Base-by-base conservation (phyloP, 192 early-diverging fungal species). In the Gryganskiella cystojenkinii region DNA sequence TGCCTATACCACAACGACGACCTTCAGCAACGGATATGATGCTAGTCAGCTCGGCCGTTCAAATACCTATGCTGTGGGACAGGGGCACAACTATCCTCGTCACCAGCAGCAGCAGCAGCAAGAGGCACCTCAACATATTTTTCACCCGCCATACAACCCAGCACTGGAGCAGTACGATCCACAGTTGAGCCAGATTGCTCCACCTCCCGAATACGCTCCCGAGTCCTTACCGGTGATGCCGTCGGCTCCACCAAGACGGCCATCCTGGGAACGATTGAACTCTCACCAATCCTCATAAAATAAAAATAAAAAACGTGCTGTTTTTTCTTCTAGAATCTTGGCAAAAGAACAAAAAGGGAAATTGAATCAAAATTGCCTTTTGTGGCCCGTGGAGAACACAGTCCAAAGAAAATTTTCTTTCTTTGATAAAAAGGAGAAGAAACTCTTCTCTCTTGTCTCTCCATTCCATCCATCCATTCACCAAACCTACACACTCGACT, bases 11-110 rank as follows among this genome's bases (percentile, higher is more conserved):
- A 22, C 9, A 3, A 24, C 42, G n/a, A 13, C 37, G n/a, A n/a
- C 34, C 61, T 20, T 35, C 31, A 8, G 25, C 35, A 15, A 46
- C 20, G 20, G 25, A 43, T 5, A 54, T 25, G 34, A 54, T 24
- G 17, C 14, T 10, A 31, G 56, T 2, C 31, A 15, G 3, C 20
- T 69, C 56, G 55, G 43, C 15, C 46, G 57, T n/a, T 54, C 58
- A 3, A 69, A 69, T 27, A 69, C 67, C 7, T 58, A 58, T 47
- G 43, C 56, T 8, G 24, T 44, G 13, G 37, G 13, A 56, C 54
- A 56, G 54, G 28, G 15, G 8, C 55, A 56, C 7, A 19, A n/a
- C n/a, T n/a, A 19, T 17, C 55, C 28, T 4, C 28, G 10, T 31
- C 55, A 56, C 6, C 31, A 31, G 15, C 31, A 56, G 5, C 55